A percentile compares a stretch with the other conserved stretches of the same genome.
These are phyloP conservation scores for Solanum hybrid DNA, from an alignment of 305 asterid species.

Conservation along the genomic window DNA sequence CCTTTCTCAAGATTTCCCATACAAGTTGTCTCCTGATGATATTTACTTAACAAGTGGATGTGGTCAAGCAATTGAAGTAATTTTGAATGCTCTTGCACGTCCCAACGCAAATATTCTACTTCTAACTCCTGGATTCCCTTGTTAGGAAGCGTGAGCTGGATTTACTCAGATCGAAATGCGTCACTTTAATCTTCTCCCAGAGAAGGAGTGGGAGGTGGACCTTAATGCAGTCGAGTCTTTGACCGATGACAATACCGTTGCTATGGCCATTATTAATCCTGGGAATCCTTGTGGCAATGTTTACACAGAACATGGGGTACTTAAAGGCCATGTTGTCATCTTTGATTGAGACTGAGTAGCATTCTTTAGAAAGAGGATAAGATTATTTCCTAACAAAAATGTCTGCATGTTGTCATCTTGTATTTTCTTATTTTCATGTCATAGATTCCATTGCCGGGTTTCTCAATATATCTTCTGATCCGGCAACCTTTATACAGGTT, in stretches of 20 bases:
- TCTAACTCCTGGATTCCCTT: conserved; percentile 63
- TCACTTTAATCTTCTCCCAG: conserved; percentile 59
- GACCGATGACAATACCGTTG: conserved; percentile 60
- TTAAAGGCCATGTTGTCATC: too few species aligned
- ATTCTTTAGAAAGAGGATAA: too few species aligned
- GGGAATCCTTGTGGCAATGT: conserved; percentile 83
- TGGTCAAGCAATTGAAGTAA: conserved; percentile 59
- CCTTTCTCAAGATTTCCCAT: conserved; percentile 56
- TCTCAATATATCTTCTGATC: conserved; percentile 54
- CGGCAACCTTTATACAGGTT: conserved; percentile 75
- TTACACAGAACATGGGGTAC: conserved; percentile 25
- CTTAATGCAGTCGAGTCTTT: conserved; percentile 49
- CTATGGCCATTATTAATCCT: conserved; percentile 63
- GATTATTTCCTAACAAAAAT: too few species aligned
- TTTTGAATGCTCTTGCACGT: conserved; percentile 43
- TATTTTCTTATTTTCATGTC: conserved; percentile 28
- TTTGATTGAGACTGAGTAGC: neutral
- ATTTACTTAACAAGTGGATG: conserved; percentile 66
- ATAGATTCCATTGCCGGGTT: conserved; percentile 56
- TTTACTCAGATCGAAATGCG: conserved; percentile 40
- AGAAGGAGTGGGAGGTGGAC: conserved; percentile 58
- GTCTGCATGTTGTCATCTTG: neutral
- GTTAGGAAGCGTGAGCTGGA: conserved; percentile 46
- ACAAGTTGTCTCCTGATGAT: conserved; percentile 45
- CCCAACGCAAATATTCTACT: conserved; percentile 54